These are phyloP conservation scores for Millerago galiae DNA, from an alignment of 805 yeast genomes.

Conservation along the genomic window DNA sequence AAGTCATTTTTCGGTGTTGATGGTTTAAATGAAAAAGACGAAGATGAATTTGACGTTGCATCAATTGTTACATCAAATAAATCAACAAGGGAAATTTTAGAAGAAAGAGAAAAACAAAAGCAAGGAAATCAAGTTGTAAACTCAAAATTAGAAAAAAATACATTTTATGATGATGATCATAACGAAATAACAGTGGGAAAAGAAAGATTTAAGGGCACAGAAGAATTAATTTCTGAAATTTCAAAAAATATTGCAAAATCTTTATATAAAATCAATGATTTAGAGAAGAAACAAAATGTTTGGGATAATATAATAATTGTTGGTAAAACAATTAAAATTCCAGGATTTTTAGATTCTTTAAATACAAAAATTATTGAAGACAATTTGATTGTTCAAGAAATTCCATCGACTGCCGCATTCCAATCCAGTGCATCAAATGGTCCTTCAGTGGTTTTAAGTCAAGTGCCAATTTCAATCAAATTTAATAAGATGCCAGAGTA, in stretches of 20 bases:
- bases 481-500: constrained; percentile 77
- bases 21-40: constrained; percentile 45
- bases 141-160: constrained; percentile 65
- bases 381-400: constrained; percentile 37
- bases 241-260: constrained; percentile 47
- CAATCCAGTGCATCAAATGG: constrained; percentile 19
- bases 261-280: constrained; percentile 54
- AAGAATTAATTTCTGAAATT: constrained; percentile 48
- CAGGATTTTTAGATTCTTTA: constrained; percentile 71
- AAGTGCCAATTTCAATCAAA: constrained; percentile 74
- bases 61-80: constrained; percentile 77
- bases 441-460: constrained; percentile 33
- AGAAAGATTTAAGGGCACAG: constrained; percentile 81
- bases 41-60: constrained; percentile 82
- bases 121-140: constrained; percentile 39
- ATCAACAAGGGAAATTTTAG: constrained; percentile 57
- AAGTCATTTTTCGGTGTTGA: constrained; percentile 57
- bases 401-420: constrained; percentile 25
- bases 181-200: constrained; percentile 67
- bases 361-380: constrained; percentile 51
- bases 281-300: constrained; percentile 68
- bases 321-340: constrained; percentile 72
- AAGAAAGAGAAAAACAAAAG: constrained; percentile 49
- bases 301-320: constrained; percentile 77
- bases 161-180: constrained; percentile 65